Percentiles rank a stretch among this genome's conserved stretches.
These are phyloP conservation scores for Oldenlandia corymbosa DNA, from an alignment of 257 asterid species.

Conservation along the genomic window DNA sequence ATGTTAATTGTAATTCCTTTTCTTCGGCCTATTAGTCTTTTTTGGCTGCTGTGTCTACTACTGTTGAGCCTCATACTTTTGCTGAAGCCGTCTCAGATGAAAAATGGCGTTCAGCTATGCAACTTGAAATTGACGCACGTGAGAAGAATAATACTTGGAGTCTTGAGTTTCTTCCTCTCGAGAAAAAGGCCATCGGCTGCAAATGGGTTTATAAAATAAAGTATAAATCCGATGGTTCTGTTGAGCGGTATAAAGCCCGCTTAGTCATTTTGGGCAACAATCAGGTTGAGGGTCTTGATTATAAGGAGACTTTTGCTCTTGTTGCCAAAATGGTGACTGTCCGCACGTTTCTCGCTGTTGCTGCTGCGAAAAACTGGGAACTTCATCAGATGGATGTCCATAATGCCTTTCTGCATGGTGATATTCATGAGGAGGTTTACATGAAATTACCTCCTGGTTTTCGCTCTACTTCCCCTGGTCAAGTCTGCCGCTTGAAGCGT, in stretches of 20 bases:
- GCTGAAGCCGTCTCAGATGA: neutral
- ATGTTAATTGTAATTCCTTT: neutral
- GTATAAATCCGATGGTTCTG: neutral
- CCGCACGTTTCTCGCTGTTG: neutral
- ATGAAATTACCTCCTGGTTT: neutral
- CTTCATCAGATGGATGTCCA: slow-evolving; percentile 1
- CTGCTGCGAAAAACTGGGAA: neutral
- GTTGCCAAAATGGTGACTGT: neutral
- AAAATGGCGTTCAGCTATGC: neutral
- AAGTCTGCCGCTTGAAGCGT: neutral
- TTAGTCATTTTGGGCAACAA: neutral
- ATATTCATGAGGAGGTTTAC: neutral
- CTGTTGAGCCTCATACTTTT: neutral
- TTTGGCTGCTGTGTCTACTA: neutral
- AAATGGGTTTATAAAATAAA: neutral
- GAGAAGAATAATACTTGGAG: neutral
- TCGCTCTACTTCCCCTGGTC: neutral
- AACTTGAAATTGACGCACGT: neutral
- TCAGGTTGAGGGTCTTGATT: neutral
- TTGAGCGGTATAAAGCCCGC: neutral
- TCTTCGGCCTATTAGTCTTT: neutral
- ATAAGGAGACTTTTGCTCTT: neutral
- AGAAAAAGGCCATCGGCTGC: too few relatives aligned
- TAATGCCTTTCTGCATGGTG: slow-evolving; percentile 2
- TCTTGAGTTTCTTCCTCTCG: too few relatives aligned